Percentiles rank a stretch among this genome's conserved stretches.
Conservation (phyloP, 257 asterid species). For the Coffea eugenioides region DNA sequence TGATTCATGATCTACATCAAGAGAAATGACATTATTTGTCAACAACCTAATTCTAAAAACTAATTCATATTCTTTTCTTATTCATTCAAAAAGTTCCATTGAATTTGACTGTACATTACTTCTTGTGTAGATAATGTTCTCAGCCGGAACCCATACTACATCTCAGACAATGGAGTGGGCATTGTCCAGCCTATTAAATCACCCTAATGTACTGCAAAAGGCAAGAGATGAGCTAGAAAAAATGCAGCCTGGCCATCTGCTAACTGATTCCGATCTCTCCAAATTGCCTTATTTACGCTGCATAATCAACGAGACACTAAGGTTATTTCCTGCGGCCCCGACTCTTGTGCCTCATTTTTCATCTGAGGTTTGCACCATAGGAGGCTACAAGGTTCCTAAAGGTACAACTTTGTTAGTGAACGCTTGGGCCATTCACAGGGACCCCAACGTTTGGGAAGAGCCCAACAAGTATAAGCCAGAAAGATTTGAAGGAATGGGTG, state of each 20-base stretch:
- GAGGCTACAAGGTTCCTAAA: constrained; percentile 26
- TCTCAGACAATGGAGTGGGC: not conserved
- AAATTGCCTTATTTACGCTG: constrained; percentile 5
- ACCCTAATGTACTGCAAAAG: not conserved
- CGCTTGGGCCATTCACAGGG: constrained; percentile 38
- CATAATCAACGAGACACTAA: constrained; percentile 7
- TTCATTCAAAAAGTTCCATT: too few species aligned
- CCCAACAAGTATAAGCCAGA: constrained; percentile 27
- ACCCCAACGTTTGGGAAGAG: constrained; percentile 37
- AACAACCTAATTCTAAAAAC: not conserved
- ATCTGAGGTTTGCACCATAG: constrained; percentile 14
- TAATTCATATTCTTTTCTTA: not conserved
- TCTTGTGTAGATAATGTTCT: not conserved
- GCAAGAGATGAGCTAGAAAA: not conserved
- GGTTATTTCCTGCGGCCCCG: constrained; percentile 6
- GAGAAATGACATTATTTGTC: too few species aligned
- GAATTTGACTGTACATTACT: not conserved
- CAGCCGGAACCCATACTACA: not conserved
- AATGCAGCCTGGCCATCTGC: not conserved
- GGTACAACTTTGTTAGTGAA: constrained; percentile 36
- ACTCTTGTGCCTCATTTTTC: constrained; percentile 4
- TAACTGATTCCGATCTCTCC: not conserved
- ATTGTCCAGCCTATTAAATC: not conserved
- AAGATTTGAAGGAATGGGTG: constrained; percentile 18
- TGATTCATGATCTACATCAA: not conserved